Percentiles rank a stretch among this genome's conserved stretches.
Conservation (phyloP, 805 yeast genomes). For the Metschnikowia rubicola region DNA sequence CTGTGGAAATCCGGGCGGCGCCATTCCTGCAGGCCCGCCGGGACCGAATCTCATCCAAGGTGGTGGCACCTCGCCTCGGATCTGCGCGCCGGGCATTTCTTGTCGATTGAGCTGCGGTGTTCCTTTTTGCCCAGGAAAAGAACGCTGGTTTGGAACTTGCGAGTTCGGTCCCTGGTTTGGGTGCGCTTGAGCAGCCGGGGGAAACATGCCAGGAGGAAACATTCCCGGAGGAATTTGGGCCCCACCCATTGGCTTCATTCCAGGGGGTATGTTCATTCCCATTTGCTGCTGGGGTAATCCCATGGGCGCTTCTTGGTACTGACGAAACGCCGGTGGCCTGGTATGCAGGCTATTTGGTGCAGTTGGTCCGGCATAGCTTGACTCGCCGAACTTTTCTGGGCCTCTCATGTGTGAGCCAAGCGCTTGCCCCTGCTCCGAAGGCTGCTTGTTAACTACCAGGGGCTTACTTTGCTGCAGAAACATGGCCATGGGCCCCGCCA, state of each 20-base stretch:
- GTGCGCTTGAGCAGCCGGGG: conserved; percentile 26
- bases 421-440: neutral
- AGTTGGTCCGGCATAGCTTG: neutral
- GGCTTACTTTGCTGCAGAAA: neutral
- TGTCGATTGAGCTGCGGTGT: too few relatives aligned
- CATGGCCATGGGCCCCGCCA: neutral
- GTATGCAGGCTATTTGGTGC: conserved; percentile 1
- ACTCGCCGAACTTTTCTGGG: neutral
- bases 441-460: neutral
- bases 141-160: too few relatives aligned
- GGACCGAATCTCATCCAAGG: conserved; percentile 17
- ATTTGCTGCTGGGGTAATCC: conserved; percentile 6
- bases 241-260: conserved; percentile 1
- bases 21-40: conserved; percentile 5
- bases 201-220: conserved; percentile 36
- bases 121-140: too few relatives aligned
- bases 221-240: conserved; percentile 16
- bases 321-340: conserved; percentile 1
- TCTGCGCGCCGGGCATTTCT: neutral
- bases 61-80: conserved; percentile 8
- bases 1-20: conserved; percentile 5
- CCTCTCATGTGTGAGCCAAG: neutral
- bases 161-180: conserved; percentile 4
- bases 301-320: conserved; percentile 1
- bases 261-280: conserved; percentile 7